Conservation (phyloP, 306 rosid species). For the Nissolia schottii region DNA sequence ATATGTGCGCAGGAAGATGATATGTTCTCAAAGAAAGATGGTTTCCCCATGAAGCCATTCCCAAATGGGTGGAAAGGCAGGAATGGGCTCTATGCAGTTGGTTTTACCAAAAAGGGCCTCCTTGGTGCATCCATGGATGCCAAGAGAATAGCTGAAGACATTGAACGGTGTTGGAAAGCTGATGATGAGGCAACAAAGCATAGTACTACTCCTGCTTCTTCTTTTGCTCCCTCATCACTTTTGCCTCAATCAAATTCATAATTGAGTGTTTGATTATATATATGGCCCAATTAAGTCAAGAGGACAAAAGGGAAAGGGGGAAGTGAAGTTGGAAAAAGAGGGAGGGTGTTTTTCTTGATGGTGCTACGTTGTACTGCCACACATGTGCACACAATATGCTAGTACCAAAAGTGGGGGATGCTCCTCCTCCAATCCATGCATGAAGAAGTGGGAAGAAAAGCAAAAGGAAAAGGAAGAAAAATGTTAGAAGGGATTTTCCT, state of each 20-base stretch:
- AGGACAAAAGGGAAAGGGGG: not conserved
- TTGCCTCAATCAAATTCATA: conserved; percentile 28
- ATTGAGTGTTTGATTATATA: not conserved
- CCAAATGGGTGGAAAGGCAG: conserved; percentile 97
- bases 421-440: conserved; percentile 25
- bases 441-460: conserved; percentile 23
- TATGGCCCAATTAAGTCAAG: conserved; percentile 1
- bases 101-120: conserved; percentile 88
- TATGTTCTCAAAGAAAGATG: conserved; percentile 81
- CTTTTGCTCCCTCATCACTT: conserved; percentile 36
- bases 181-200: conserved; percentile 53
- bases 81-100: conserved; percentile 80
- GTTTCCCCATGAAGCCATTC: conserved; percentile 68
- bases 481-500: conserved; percentile 8
- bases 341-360: not conserved
- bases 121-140: conserved; percentile 89
- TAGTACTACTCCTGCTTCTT: conserved; percentile 26
- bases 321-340: conserved; percentile 6
- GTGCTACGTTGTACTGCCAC: not conserved
- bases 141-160: conserved; percentile 73
- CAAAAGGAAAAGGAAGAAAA: not conserved
- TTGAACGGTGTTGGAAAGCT: conserved; percentile 60
- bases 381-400: conserved; percentile 18
- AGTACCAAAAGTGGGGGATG: conserved; percentile 20
- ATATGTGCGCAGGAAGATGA: conserved; percentile 58